Conservation (phyloP, 768 basidiomycete species). For the Udeniomyces megalosporus region DNA sequence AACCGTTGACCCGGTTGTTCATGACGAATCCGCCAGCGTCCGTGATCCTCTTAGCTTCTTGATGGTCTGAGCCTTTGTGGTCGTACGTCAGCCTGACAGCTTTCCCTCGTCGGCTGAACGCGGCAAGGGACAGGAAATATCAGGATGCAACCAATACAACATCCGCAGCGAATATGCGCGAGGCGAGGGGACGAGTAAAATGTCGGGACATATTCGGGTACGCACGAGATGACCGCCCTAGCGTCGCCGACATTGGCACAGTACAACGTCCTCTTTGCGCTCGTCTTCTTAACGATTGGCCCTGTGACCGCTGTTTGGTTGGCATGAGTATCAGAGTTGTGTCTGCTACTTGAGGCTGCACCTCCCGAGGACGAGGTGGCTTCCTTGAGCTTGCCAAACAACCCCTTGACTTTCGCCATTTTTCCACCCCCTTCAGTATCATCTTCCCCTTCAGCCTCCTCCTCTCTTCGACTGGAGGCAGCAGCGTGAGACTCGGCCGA, state of each 20-base stretch:
- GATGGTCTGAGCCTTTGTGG: slow-evolving; percentile 92
- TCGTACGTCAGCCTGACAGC: slow-evolving; percentile 92
- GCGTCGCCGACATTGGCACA: slow-evolving; percentile 96
- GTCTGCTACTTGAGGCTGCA: too few species aligned
- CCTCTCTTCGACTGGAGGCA: background rate
- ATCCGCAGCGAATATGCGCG: background rate
- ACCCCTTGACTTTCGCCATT: slow-evolving; percentile 8
- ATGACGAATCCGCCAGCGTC: slow-evolving; percentile 98
- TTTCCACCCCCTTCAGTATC: background rate
- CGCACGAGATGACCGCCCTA: slow-evolving; percentile 66
- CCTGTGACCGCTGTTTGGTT: background rate
- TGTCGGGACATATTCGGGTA: background rate
- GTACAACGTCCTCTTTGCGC: slow-evolving; percentile 62
- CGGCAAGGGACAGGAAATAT: background rate
- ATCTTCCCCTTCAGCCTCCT: background rate
- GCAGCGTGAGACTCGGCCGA: too few species aligned
- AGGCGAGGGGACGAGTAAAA: background rate
- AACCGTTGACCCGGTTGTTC: slow-evolving; percentile 92
- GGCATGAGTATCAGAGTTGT: too few species aligned
- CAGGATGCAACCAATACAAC: background rate
- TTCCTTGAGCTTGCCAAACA: slow-evolving; percentile 7
- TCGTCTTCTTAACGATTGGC: slow-evolving; percentile 26
- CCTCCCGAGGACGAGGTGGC: background rate
- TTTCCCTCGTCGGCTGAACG: slow-evolving; percentile 54
- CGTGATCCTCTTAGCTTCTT: slow-evolving; percentile 92